Base-by-base conservation (phyloP, 2,329 filamentous ascomycete species). In the Zasmidium angulare region DNA sequence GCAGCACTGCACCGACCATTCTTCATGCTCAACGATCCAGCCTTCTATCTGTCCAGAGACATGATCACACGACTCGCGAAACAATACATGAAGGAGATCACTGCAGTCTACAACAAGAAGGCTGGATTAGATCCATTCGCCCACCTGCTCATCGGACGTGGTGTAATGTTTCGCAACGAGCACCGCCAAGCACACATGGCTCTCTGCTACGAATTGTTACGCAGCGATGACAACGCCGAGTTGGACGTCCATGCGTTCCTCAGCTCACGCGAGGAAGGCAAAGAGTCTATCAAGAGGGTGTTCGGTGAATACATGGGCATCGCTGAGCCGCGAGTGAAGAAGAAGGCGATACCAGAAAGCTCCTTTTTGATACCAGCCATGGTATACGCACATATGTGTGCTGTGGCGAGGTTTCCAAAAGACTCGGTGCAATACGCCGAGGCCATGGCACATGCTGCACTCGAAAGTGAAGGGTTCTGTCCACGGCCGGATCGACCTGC, bases 371-470 rank as follows among this genome's bases (percentile, higher is more conserved):
- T 60, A 2, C 53, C 58, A 2, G 61, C 61, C 1, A 63, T 63
- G 61, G 58, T 63, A 1, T 60, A 61, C 53, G 61, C 55, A n/a
- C 61, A 63, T 40, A 48, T 50, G 14, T 46, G 50, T n/a, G 54
- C 59, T 9, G 29, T 50, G 29, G 46, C 53, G n/a, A 47, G 36
- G 19, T 43, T 43, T 17, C 36, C 20, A 48, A 47, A 6, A 6
- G 31, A 46, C 23, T 62, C 59, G 1, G 21, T 31, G 12, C 55
- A 53, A 14, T 62, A 62, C 29, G 29, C 24, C 21, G 26, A 47
- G 29, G 59, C 55, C 12, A 62, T 62, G 59, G 22, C 53, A 2
- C 52, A 55, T 22, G 59, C 56, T 4, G 59, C 54, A 17, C 17
- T 24, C 0, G 59, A 55, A 43, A 55, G 50, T 12, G 47, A 49